These are phyloP conservation scores for Filosporella fistucella DNA, from an alignment of 495 filamentous ascomycete genomes.

Conservation along the genomic window DNA sequence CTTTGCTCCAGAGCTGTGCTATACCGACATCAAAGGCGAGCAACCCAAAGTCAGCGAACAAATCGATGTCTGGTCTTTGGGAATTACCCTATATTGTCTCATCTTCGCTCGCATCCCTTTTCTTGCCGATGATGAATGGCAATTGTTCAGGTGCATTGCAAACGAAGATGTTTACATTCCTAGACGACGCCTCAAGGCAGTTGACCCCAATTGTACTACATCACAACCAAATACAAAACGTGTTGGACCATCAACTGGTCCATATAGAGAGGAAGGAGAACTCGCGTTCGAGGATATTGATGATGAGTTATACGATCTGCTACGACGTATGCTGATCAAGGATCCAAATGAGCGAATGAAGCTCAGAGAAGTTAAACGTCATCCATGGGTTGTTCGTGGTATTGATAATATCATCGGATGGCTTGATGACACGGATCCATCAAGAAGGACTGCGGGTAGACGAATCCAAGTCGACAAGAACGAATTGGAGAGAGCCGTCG, in stretches of 20 bases:
- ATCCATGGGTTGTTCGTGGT: conserved; percentile 89
- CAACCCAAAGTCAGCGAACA: conserved; percentile 53
- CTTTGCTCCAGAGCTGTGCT: conserved; percentile 97
- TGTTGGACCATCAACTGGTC: conserved; percentile 32
- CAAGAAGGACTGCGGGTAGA: conserved; percentile 71
- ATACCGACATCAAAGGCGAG: conserved; percentile 54
- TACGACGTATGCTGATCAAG: conserved; percentile 79
- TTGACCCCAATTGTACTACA: conserved; percentile 54
- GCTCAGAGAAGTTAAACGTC: conserved; percentile 88
- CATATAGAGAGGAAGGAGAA: conserved; percentile 57
- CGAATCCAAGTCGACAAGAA: conserved; percentile 89
- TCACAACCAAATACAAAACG: conserved; percentile 44
- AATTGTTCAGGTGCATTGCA: conserved; percentile 84
- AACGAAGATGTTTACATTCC: conserved; percentile 89
- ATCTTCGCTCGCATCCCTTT: conserved; percentile 92
- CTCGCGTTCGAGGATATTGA: conserved; percentile 84
- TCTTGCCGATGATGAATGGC: conserved; percentile 83
- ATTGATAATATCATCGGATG: conserved; percentile 70
- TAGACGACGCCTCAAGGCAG: conserved; percentile 69
- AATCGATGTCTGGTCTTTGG: conserved; percentile 97
- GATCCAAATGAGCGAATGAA: conserved; percentile 84
- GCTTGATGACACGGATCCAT: conserved; percentile 93
- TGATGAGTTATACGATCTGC: conserved; percentile 72
- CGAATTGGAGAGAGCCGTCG: conserved; percentile 86
- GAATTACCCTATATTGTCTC: conserved; percentile 92